phyloP scores from a whole-genome alignment of 2,329 filamentous ascomycete genomes.

The Calonectria pseudoturangicola region DNA sequence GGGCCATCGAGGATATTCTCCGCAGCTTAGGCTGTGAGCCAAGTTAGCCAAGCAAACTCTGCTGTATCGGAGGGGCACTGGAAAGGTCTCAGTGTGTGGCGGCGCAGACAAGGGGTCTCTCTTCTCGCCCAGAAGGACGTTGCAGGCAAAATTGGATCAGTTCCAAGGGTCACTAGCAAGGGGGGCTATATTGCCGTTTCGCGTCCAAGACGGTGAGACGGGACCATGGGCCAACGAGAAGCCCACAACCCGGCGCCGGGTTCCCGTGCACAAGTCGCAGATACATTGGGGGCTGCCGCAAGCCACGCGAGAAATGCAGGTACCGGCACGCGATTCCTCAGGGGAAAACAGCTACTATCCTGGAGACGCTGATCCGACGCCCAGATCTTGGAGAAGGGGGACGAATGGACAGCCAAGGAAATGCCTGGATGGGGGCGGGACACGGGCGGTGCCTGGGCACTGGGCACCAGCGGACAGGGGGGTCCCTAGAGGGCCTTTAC shows the following conservation, averaged over 20 bases:
- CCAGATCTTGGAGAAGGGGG: slow-evolving; percentile 47
- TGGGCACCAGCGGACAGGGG: background rate
- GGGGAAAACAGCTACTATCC: slow-evolving; percentile 7
- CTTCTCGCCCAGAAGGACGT: slow-evolving; percentile 39
- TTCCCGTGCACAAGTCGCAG: slow-evolving; percentile 40
- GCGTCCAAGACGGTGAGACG: slow-evolving; percentile 23
- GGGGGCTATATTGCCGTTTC: slow-evolving; percentile 47
- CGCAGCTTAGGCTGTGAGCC: slow-evolving; percentile 23
- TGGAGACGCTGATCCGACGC: slow-evolving; percentile 40
- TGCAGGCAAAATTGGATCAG: slow-evolving; percentile 54
- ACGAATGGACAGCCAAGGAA: slow-evolving; percentile 4
- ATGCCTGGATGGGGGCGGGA: slow-evolving; percentile 23
- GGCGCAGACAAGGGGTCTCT: slow-evolving; percentile 31
- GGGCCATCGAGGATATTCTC: slow-evolving; percentile 31
- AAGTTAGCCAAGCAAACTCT: slow-evolving; percentile 30
- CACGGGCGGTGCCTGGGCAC: background rate
- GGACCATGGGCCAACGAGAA: slow-evolving; percentile 25
- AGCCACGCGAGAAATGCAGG: slow-evolving; percentile 48
- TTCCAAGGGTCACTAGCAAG: slow-evolving; percentile 55
- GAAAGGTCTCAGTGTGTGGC: slow-evolving; percentile 24
- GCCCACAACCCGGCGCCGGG: slow-evolving; percentile 25
- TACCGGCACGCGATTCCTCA: slow-evolving; percentile 41
- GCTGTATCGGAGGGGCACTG: slow-evolving; percentile 26
- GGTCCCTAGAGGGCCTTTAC: slow-evolving; percentile 10
- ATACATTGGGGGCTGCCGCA: slow-evolving; percentile 43